A percentile compares a stretch with the other conserved stretches of the same genome.
Evolutionary conservation across 1,284 basidiomycete species (phyloP).

Genomic region (Waitea zeae): DNA sequence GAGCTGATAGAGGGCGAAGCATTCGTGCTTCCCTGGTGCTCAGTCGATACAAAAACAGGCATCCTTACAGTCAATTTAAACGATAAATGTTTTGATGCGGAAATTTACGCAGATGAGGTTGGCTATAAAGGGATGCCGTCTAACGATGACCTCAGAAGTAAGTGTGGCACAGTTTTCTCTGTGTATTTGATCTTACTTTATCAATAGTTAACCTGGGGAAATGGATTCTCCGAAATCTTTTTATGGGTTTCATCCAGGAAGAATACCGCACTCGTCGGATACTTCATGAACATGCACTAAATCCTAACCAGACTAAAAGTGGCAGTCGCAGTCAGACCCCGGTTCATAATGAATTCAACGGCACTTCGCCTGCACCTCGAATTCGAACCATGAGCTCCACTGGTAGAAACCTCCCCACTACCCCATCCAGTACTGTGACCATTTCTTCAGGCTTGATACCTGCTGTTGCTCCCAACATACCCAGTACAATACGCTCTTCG

Average conservation of each 20-base stretch:
- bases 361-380: too few species aligned
- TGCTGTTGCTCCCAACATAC: slow-evolving; percentile 34
- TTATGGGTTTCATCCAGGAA: slow-evolving; percentile 51
- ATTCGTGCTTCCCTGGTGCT: slow-evolving; percentile 73
- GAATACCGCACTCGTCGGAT: slow-evolving; percentile 29
- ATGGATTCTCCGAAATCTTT: slow-evolving; percentile 64
- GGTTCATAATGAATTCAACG: slow-evolving; percentile 15
- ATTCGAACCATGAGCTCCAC: too few species aligned
- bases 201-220: slow-evolving; percentile 61
- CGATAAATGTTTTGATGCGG: slow-evolving; percentile 84
- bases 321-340: slow-evolving; percentile 10
- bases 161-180: slow-evolving; percentile 17
- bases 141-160: slow-evolving; percentile 68
- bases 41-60: slow-evolving; percentile 81
- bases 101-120: slow-evolving; percentile 88
- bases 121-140: slow-evolving; percentile 43
- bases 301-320: slow-evolving; percentile 8
- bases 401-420: too few species aligned
- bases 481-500: slow-evolving; percentile 24
- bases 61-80: slow-evolving; percentile 79
- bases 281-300: slow-evolving; percentile 13
- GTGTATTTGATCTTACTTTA: slow-evolving; percentile 8
- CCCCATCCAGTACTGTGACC: slow-evolving; percentile 20
- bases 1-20: slow-evolving; percentile 89
- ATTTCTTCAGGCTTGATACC: slow-evolving; percentile 47